phyloP scores from a whole-genome alignment of 768 basidiomycete genomes.

The Kwoniella dendrophila region DNA sequence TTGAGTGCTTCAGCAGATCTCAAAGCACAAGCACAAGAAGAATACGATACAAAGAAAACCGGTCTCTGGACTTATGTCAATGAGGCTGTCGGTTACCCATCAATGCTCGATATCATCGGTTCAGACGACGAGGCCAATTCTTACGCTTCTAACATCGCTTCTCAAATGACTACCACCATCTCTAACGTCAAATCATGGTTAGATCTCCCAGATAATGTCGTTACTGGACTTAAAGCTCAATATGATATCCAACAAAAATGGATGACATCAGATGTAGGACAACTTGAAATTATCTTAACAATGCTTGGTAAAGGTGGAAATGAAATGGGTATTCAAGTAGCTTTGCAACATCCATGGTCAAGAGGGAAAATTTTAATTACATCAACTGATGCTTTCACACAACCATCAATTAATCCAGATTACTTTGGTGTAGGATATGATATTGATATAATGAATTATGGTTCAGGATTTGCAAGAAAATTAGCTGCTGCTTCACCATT shows the following conservation, averaged over 20 bases:
- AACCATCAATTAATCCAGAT: conserved; percentile 67
- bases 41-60: conserved; percentile 32
- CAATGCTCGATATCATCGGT: conserved; percentile 38
- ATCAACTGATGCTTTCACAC: conserved; percentile 64
- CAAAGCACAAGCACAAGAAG: conserved; percentile 26
- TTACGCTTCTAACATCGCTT: conserved; percentile 38
- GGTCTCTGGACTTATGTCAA: conserved; percentile 52
- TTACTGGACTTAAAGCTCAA: conserved; percentile 45
- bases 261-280: conserved; percentile 43
- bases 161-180: conserved; percentile 28
- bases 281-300: conserved; percentile 52
- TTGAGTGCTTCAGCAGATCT: conserved; percentile 28
- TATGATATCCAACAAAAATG: conserved; percentile 46
- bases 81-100: conserved; percentile 47
- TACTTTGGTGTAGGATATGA: conserved; percentile 61
- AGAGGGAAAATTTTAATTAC: conserved; percentile 69
- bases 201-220: conserved; percentile 42
- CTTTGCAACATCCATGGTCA: conserved; percentile 51
- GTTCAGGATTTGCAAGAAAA: conserved; percentile 66
- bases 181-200: conserved; percentile 43
- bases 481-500: conserved; percentile 64
- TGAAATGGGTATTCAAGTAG: conserved; percentile 48
- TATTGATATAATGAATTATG: conserved; percentile 54
- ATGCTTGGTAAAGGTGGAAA: conserved; percentile 45
- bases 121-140: conserved; percentile 22